Evolutionary conservation across 1,284 basidiomycete genomes (phyloP), one percentile per base, ranked within the genome.

Genomic region (Cronartium quercuum): DNA sequence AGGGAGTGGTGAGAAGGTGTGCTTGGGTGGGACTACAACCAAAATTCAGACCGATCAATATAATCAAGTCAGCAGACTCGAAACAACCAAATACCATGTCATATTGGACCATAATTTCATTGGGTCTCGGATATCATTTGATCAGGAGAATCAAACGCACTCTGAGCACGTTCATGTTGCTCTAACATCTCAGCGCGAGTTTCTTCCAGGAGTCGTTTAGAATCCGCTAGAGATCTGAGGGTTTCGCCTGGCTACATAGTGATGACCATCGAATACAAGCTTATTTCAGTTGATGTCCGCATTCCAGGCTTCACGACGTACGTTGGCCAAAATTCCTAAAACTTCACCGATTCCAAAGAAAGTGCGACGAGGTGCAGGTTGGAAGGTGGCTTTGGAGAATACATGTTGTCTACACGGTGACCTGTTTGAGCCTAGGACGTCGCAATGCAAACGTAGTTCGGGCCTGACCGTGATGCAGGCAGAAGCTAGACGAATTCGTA

Each of bases 281-380:
- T 18, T 29, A 29, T 10, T n/a, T 29, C 34, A 37, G 51, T 18
- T 35, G 38, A 29, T 29, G 60, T 51, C 13, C 29, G 35, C 10
- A 24, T 38, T 29, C 29, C 29, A 7, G 18, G 21, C 6, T 3
- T 21, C 15, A 24, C 29, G 5, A 69, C 78, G 35, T 66, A 79
- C 79, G 88, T 92, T 91, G n/a, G 88, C 83, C 24, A 92, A 81
- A 18, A 91, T 90, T 21, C 86, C 85, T 51, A 91, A 82, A 75
- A 91, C 87, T 77, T 91, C 90, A 69, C 88, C 86, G 83, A 91
- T 85, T 24, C 90, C 90, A 77, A 91, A 91, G 78, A 91, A 87
- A 68, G 80, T 12, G 78, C 82, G 71, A 82, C 80, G 12, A 7
- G 74, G 51, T 10, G 51, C 24, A 7, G 66, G 47, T 51, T 6